These are phyloP conservation scores for Biancaea sappan DNA, from an alignment of 306 rosid species.

Conservation along the genomic window DNA sequence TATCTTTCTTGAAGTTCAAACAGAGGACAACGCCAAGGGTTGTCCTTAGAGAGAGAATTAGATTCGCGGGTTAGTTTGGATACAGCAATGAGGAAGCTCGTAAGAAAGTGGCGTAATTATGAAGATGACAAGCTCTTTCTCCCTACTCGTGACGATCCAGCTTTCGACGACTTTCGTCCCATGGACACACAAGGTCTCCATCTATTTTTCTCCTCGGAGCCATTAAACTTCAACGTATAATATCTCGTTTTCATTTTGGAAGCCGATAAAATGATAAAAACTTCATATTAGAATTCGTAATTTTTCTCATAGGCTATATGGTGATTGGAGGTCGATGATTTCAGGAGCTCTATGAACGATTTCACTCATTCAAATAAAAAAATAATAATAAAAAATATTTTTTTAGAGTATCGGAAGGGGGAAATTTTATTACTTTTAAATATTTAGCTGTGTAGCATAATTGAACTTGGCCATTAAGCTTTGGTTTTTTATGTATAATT, in stretches of 20 bases:
- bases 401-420: no score
- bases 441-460: not conserved
- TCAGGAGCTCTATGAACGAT: not conserved
- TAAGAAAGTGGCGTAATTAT: slow-evolving; percentile 56
- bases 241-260: not conserved
- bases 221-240: not conserved
- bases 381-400: not conserved
- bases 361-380: not conserved
- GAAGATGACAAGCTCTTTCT: slow-evolving; percentile 53
- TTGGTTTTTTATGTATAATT: slow-evolving; percentile 11
- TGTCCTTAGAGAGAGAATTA: not conserved
- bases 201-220: slow-evolving; percentile 11
- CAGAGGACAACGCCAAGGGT: not conserved
- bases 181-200: slow-evolving; percentile 63
- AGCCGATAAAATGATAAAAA: not conserved
- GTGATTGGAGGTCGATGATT: not conserved
- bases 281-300: not conserved
- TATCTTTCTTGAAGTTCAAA: not conserved
- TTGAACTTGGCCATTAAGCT: slow-evolving; percentile 15
- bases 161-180: slow-evolving; percentile 58
- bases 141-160: slow-evolving; percentile 58
- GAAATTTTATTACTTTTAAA: not conserved
- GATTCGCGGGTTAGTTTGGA: not conserved
- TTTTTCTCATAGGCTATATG: not conserved
- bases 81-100: slow-evolving; percentile 61